Base-by-base conservation (phyloP, 78 protist genomes). In the Bodo saltans region DNA sequence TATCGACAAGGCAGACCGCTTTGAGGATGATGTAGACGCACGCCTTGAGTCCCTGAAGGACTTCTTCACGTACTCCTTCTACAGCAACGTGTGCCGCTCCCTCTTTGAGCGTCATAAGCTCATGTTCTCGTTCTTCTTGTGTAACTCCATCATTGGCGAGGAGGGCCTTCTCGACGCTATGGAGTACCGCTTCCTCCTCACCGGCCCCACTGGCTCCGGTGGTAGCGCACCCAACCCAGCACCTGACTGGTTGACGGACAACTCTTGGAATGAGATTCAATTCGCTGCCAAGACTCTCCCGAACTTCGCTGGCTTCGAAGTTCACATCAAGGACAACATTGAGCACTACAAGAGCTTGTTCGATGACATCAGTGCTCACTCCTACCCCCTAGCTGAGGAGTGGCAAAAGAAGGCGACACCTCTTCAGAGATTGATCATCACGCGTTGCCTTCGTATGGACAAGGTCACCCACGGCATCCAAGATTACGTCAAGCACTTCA, bases 91-190 rank as follows among this genome's bases (percentile, higher is more conserved):
- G 25, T 93, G 96, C 89, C 89, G 93, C 60, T 89, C 93, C n/a
- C 89, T 93, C 42, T 93, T 93, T 70, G 96, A 85, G 68, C 67
- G 79, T 79, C 93, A 93, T 88, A 93, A 93, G 86, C 83, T 93
- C 71, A 25, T 91, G 42, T 93, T 90, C 88, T 89, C 93, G 37
- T 83, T 90, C 78, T 79, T 83, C 34, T 86, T 91, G 88, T 38
- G 79, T 72, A 34, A 39, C 33, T 53, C 83, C 35, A 85, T 89
- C 83, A 70, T 90, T 76, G 71, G 78, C 75, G 74, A 72, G 39
- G 42, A 39, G n/a, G 85, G 72, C 4, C 28, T 34, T 33, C 32
- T 83, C 69, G 81, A 76, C 35, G 67, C 40, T 39, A 1, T 0
- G 0, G 92, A 88, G 67, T 86, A 47, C 68, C 68, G 71, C 23